Evolutionary conservation across 2,329 filamentous ascomycete genomes (phyloP), one percentile per base, ranked within the genome.

Genomic region (Calonectria pauciramosa): DNA sequence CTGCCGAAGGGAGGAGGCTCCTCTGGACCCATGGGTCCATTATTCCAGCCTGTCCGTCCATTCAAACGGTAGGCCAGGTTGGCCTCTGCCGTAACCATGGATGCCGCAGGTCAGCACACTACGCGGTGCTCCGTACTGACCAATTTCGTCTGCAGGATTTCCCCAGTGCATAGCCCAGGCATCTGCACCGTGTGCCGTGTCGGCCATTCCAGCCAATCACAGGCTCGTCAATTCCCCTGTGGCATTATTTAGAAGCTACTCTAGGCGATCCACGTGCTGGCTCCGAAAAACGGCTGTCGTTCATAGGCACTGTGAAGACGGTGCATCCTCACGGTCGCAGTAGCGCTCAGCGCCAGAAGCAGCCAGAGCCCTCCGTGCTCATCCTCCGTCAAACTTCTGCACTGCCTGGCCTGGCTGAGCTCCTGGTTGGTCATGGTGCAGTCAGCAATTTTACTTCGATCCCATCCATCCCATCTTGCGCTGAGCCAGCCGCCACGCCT

Each of bases 81-180:
- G 54, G 26, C 41, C 67, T 47, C 32, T 36, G 60, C 60, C 56
- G 36, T 36, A 44, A 47, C 38, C 60, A 65, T 65, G 38, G 38
- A 49, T 49, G 38, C 41, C 38, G 36, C 56, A 63, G 38, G 56
- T 49, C 60, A 65, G 60, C 60, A 65, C 38, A 41, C 38, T 65
- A 34, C 38, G 60, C 60, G 18, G 41, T 34, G 41, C 41, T 64
- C 18, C 60, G 38, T 44, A 65, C 41, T 30, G 60, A 32, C 75
- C 65, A 80, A 80, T 80, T 75, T 80, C 79, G 79, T 76, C 73
- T 78, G 68, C 71, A 68, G 65, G 71, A 30, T 73, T 32, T 44
- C 30, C 68, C 68, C 71, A 70, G 73, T 77, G 56, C 60, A 51
- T 34, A n/a, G n/a, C 59, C 13, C 23, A 26, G 36, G 16, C 30